phyloP scores from a whole-genome alignment of 2,329 filamentous ascomycete genomes.

The Alternaria ventricosa region DNA sequence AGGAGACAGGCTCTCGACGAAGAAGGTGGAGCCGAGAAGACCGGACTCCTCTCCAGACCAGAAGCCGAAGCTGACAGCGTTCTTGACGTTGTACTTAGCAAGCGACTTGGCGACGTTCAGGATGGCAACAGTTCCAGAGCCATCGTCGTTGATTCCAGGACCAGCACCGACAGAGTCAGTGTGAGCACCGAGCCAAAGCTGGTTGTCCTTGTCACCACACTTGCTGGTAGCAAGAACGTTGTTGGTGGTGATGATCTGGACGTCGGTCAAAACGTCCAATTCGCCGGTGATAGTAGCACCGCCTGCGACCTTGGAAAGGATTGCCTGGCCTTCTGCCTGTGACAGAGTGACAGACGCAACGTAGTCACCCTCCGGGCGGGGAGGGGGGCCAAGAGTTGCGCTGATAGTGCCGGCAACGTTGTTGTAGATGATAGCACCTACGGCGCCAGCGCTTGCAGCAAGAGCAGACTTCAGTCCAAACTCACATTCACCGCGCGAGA shows the following conservation, averaged over 20 bases:
- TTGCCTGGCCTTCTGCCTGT: constrained; percentile 61
- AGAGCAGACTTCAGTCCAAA: constrained; percentile 75
- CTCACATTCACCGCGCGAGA: constrained; percentile 72
- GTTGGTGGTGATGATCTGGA: constrained; percentile 57
- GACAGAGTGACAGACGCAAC: constrained; percentile 73
- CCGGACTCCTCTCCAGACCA: constrained; percentile 50
- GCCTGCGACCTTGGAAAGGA: constrained; percentile 58
- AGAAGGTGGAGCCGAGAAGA: constrained; percentile 46
- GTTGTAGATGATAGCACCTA: constrained; percentile 77
- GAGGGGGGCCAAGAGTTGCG: constrained; percentile 72
- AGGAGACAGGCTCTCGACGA: constrained; percentile 33
- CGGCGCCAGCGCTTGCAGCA: constrained; percentile 72
- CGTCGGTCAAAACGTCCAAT: constrained; percentile 53
- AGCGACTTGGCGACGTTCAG: constrained; percentile 48
- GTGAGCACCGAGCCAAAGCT: constrained; percentile 47
- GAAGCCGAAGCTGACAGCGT: constrained; percentile 50
- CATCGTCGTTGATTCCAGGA: constrained; percentile 53
- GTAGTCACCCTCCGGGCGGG: constrained; percentile 60
- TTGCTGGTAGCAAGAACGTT: constrained; percentile 50
- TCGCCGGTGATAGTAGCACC: constrained; percentile 48
- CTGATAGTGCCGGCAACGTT: constrained; percentile 63
- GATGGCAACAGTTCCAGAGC: constrained; percentile 45
- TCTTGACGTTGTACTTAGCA: constrained; percentile 46
- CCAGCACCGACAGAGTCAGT: constrained; percentile 46
- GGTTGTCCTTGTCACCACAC: constrained; percentile 44